Conservation (phyloP, 495 filamentous ascomycete genomes). For the Penicillium goetzii region DNA sequence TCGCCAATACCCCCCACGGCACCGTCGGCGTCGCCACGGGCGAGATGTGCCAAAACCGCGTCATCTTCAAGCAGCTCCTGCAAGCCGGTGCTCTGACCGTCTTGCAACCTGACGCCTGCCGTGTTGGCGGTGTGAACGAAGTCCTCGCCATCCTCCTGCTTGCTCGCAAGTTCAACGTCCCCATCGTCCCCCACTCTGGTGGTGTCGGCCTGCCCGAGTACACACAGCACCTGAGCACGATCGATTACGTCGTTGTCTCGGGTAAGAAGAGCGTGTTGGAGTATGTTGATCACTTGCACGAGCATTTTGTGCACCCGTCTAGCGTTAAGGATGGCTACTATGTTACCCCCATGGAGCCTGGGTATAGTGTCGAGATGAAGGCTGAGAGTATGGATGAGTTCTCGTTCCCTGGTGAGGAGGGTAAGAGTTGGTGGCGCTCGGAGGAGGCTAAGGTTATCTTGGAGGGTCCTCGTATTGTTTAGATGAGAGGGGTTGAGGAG, state of each 20-base stretch:
- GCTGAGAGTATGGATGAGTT: constrained; percentile 79
- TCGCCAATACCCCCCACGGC: constrained; percentile 63
- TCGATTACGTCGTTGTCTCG: constrained; percentile 88
- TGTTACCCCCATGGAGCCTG: constrained; percentile 78
- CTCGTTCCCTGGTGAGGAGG: constrained; percentile 73
- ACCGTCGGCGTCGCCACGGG: constrained; percentile 85
- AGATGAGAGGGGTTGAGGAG: constrained; percentile 7
- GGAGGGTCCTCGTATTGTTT: constrained; percentile 52
- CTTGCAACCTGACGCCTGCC: constrained; percentile 90
- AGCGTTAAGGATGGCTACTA: constrained; percentile 86
- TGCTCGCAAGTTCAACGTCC: constrained; percentile 81
- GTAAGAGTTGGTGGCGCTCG: constrained; percentile 81
- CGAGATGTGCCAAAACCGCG: constrained; percentile 96
- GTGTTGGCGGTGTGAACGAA: constrained; percentile 90
- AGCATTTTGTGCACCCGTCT: constrained; percentile 85
- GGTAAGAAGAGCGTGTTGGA: constrained; percentile 83
- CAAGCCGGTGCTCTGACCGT: constrained; percentile 79
- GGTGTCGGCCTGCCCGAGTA: constrained; percentile 93
- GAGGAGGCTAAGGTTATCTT: constrained; percentile 70
- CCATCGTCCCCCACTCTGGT: constrained; percentile 86
- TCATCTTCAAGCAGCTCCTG: constrained; percentile 92
- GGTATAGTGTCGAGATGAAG: constrained; percentile 95
- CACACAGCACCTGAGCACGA: constrained; percentile 90
- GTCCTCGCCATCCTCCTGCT: constrained; percentile 89
- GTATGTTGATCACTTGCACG: constrained; percentile 92